Base-by-base conservation (phyloP, 148 eudicot genomes). In the Diospyros lotus region DNA sequence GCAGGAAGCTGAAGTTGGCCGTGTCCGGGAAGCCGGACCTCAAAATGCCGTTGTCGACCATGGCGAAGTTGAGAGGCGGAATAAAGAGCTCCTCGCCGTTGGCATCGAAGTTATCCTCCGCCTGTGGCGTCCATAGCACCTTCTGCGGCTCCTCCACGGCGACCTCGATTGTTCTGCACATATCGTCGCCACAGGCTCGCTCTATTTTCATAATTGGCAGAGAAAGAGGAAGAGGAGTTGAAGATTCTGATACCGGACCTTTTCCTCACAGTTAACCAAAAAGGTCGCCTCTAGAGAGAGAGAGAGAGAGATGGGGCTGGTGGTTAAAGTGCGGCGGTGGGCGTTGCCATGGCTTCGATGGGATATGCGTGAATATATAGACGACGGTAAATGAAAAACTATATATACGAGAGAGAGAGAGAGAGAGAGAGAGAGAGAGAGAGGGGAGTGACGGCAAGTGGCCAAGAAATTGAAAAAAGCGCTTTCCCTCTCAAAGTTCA, bases 21-120 rank as follows among this genome's bases (percentile, higher is more conserved):
- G 69, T 60, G 66, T 92, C 92, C 0, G 98, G 98, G 63, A 92
- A 94, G 17, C 98, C 97, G 9, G 98, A 94, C 28, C 98, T 84
- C 72, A 84, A 94, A 55, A 94, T 82, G 79, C 96, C 97, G 68
- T 89, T 79, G 55, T 94, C 98, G 10, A 92, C 98, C 89, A 89
- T 75, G 0, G 98, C 18, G 59, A 94, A 94, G 84, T 94, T 94
- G 56, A 94, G 73, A 1, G 98, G 98, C 54, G 98, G 98, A 42
- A 82, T 66, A 46, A 68, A 82, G 44, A 85, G 80, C 18, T 80
- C 82, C 6, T 87, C 87, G 1, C 67, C 87, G 38, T 6, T 58
- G 65, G 13, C 55, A 3, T 78, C 77, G 55, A 9, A 58, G 56
- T 17, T 66, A 42, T 45, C 73, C 6, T 1, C 59, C 54, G 50